Base-by-base conservation (phyloP, 73 alveolate species). In the Paramecium tetraurelia region DNA sequence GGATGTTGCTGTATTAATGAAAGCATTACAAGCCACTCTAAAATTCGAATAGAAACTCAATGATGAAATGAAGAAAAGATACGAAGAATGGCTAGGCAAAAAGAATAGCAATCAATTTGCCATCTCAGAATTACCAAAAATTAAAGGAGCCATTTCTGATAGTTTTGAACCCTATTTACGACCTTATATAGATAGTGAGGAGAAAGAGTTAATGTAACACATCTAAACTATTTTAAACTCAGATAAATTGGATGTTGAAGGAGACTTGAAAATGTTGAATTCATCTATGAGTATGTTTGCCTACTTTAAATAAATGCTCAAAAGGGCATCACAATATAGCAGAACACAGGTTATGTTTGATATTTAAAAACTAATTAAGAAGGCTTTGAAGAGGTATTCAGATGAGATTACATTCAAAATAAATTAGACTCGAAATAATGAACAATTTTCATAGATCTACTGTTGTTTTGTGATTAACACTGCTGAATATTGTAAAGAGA, bases 311-410 rank as follows among this genome's bases (percentile, higher is more conserved):
- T 12, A 22, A 18, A 27, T 87, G 69, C 85, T 87, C 5, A 24
- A 69, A 29, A 59, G 86, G 40, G 88, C 93, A 16, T 40, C 40
- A n/a, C 33, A 80, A 29, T 87, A 87, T 87, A 58, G 90, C 0
- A 87, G 85, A 80, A 68, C 85, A 16, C 31, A 87, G 38, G 89
- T 87, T 4, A 87, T 87, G 71, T 69, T 87, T 70, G 93, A 87
- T 69, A 70, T 87, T 33, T 87, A 75, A 50, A 87, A 80, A 58
- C 43, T 87, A 70, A 41, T 69, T 18, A 69, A 68, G 5, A 43
- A 69, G 44, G 29, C 57, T 9, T 20, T 36, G 21, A 63, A 68
- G 43, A n/a, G 48, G 1, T 36, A 87, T 68, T 35, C 87, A 7
- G 71, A 87, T 59, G 46, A 59, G 6, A 18, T 36, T 38, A 1